Evolutionary conservation across 352 stramenopile genomes (phyloP).

Genomic region (Phytophthora ramorum): DNA sequence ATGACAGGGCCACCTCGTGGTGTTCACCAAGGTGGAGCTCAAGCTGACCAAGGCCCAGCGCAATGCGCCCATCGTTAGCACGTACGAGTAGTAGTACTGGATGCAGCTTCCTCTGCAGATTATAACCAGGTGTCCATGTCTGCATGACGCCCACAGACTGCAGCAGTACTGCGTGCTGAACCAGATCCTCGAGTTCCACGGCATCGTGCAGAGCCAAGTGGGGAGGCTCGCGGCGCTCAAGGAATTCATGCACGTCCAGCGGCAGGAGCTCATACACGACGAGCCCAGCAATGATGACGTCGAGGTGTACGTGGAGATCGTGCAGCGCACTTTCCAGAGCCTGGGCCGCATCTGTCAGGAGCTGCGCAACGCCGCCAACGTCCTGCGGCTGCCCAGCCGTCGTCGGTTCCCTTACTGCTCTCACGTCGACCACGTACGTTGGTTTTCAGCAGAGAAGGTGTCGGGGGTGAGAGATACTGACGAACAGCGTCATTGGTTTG

Average conservation of each 20-base stretch:
- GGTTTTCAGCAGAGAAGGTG: not conserved
- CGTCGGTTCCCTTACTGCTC: conserved; percentile 84
- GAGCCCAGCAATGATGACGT: conserved; percentile 55
- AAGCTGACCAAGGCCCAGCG: conserved; percentile 68
- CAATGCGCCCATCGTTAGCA: conserved; percentile 52
- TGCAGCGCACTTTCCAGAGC: conserved; percentile 58
- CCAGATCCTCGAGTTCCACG: conserved; percentile 87
- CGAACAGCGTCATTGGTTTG: not conserved
- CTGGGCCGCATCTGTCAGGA: conserved; percentile 65
- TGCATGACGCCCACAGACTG: conserved; percentile 41
- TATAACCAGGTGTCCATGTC: conserved; percentile 9
- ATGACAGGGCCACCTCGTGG: conserved; percentile 75
- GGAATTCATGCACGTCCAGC: conserved; percentile 54
- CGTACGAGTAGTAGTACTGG: conserved; percentile 41
- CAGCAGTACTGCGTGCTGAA: conserved; percentile 87
- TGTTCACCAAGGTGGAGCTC: conserved; percentile 73
- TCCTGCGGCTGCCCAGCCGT: conserved; percentile 74
- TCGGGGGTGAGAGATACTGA: not conserved
- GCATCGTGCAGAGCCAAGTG: conserved; percentile 67
- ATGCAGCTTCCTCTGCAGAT: conserved; percentile 3
- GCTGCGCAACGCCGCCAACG: conserved; percentile 73
- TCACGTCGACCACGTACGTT: conserved; percentile 78
- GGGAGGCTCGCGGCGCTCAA: conserved; percentile 55
- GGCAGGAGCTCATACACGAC: conserved; percentile 47
- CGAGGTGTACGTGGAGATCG: conserved; percentile 60